Evolutionary conservation across 306 rosid species (phyloP), one percentile per base, ranked within the genome.

Genomic region (Elaeagnus macrophylla): DNA sequence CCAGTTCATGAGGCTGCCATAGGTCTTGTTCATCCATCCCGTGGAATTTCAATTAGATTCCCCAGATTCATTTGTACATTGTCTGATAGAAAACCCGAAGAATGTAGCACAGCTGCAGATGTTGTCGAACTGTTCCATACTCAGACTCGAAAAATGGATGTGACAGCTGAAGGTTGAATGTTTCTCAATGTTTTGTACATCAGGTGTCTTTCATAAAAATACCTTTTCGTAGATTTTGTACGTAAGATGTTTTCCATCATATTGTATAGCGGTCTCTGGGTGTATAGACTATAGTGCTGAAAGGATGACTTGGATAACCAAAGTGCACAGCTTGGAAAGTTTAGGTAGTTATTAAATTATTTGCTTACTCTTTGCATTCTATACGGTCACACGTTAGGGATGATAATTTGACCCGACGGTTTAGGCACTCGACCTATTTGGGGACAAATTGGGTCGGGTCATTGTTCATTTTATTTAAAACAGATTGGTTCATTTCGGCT

Each of bases 1-100:
- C 97, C 97, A 35, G 94, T 89, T 64, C 97, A 89, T 56, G 78
- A 79, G 69, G 97, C 95, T 45, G 97, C 90, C 52, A 53, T 85
- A 12, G 94, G 97, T 55, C 57, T 89, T 48, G 83, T 74, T 69
- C 95, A 85, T 75, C 82, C 84, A 9, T 75, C 94, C 50, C 85
- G 97, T 3, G 97, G 97, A 66, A 85, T 89, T 69, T 89, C 97
- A 7, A 75, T 89, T 64, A 72, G 97, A 70, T 89, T 89, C 62
- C 97, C 94, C 5, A 79, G 95, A 67, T 89, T 77, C 59, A 49
- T 83, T 52, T 17, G 78, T 58, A 37, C 57, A 0, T 68, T 75
- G 41, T 47, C 70, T 3, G 97, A 85, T 70, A 69, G 95, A 71
- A 81, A 81, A 52, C 88, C 94, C 7, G 95, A 89, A 53, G 94